Conservation (phyloP, 345 rosid genomes). For the Hypericum androsaemum region DNA sequence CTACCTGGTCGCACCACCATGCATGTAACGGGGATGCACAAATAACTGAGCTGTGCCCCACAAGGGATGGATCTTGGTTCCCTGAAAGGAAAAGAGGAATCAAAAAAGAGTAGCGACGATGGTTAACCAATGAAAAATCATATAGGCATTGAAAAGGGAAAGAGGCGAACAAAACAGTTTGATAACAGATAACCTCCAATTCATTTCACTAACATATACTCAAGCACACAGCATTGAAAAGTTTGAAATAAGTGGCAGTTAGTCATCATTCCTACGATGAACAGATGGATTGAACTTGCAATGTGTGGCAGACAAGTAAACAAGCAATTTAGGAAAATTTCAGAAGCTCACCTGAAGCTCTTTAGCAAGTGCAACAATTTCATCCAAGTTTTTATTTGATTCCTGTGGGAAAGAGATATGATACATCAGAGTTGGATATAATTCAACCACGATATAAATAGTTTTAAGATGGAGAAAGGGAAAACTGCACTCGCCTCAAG, state of each 20-base stretch:
- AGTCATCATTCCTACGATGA: too few species aligned
- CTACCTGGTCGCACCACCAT: constrained; percentile 94
- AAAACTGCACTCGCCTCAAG: constrained; percentile 44
- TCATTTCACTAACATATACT: too few species aligned
- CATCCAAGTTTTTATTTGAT: constrained; percentile 79
- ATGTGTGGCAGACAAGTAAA: too few species aligned
- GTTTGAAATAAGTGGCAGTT: too few species aligned
- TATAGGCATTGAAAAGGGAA: not conserved
- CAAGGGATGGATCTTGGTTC: constrained; percentile 55
- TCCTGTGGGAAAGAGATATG: constrained; percentile 36
- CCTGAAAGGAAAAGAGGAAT: constrained; percentile 30
- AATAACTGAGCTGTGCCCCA: constrained; percentile 99
- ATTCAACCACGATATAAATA: not conserved
- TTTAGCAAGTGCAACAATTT: constrained; percentile 83
- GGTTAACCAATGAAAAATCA: not conserved
- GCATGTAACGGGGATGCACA: constrained; percentile 94
- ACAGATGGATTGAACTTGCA: too few species aligned
- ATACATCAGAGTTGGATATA: not conserved
- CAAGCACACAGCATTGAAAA: too few species aligned
- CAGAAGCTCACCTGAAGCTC: constrained; percentile 53
- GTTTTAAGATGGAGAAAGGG: not conserved
- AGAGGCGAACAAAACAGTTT: too few species aligned
- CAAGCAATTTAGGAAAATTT: too few species aligned
- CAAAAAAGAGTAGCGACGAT: not conserved
- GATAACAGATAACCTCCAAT: too few species aligned